Conservation (phyloP, 2,329 filamentous ascomycete genomes). For the Gnomoniopsis smithogilvyi region DNA sequence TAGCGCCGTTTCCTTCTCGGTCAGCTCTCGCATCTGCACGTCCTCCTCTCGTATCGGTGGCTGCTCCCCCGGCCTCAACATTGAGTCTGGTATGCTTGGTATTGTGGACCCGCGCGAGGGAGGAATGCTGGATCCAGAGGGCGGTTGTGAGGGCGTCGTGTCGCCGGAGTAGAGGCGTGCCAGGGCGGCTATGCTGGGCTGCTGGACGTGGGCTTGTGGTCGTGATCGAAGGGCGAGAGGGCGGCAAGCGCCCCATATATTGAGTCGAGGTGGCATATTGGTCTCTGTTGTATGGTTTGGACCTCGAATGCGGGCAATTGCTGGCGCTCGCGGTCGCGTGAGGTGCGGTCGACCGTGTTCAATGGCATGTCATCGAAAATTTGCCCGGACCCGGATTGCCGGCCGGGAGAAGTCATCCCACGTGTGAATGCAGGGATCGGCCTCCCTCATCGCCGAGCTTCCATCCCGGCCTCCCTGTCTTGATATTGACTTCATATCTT, state of each 20-base stretch:
- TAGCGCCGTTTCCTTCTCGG: slow-evolving; percentile 39
- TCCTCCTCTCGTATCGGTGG: slow-evolving; percentile 21
- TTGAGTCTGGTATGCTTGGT: slow-evolving; percentile 12
- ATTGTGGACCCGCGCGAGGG: neutral
- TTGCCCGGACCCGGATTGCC: neutral
- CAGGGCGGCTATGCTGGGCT: slow-evolving; percentile 23
- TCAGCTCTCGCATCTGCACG: slow-evolving; percentile 34
- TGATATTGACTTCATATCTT: neutral
- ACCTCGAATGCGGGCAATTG: no score
- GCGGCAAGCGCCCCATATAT: slow-evolving; percentile 42
- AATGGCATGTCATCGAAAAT: neutral
- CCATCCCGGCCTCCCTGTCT: neutral
- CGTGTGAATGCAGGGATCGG: neutral
- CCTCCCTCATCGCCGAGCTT: neutral
- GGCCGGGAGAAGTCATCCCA: neutral
- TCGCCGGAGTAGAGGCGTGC: slow-evolving; percentile 28
- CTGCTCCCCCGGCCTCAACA: neutral
- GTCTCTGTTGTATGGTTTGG: slow-evolving; percentile 19
- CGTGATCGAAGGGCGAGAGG: slow-evolving; percentile 37
- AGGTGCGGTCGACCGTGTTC: neutral
- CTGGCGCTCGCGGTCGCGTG: neutral
- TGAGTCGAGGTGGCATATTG: slow-evolving; percentile 54
- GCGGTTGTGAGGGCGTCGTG: slow-evolving; percentile 9
- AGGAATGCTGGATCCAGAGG: slow-evolving; percentile 6
- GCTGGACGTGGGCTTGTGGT: slow-evolving; percentile 25